Conservation (phyloP, 108 stramenopile genomes). For the Chaetoceros tenuissimus region DNA sequence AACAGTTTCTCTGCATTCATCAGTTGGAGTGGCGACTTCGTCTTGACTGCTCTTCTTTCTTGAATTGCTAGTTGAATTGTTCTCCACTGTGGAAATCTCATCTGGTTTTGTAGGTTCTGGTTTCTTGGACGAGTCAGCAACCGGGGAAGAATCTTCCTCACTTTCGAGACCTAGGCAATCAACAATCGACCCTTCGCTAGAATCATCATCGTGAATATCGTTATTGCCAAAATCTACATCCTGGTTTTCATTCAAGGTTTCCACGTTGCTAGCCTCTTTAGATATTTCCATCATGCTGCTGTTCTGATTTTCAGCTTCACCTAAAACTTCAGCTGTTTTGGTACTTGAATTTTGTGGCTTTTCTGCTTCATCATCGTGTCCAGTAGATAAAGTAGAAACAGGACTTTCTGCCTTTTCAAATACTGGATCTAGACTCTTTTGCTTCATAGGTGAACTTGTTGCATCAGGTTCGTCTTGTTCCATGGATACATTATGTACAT, state of each 20-base stretch:
- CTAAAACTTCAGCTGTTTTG: not conserved
- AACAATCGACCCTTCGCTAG: slow-evolving; percentile 1
- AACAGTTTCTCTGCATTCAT: slow-evolving; percentile 16
- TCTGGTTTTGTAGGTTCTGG: not conserved
- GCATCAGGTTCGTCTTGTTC: too few species aligned
- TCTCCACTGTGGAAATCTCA: not conserved
- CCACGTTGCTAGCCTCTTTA: slow-evolving; percentile 1
- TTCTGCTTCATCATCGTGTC: not conserved
- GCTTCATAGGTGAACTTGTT: too few species aligned
- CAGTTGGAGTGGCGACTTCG: slow-evolving; percentile 11
- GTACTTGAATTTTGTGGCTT: slow-evolving; percentile 3
- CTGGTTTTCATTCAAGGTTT: not conserved
- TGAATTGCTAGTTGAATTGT: not conserved
- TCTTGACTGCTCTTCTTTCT: not conserved
- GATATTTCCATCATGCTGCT: not conserved
- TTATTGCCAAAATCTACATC: not conserved
- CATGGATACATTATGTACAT: too few species aligned
- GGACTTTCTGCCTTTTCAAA: too few species aligned
- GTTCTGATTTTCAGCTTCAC: slow-evolving; percentile 2
- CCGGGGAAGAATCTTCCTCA: too few species aligned
- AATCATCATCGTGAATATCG: not conserved
- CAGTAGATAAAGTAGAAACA: too few species aligned
- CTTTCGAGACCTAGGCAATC: not conserved
- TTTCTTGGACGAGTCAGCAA: not conserved
- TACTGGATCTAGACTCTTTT: too few species aligned